Evolutionary conservation across 179 eudicot species (phyloP).

Genomic region (Spinacia oleracea): DNA sequence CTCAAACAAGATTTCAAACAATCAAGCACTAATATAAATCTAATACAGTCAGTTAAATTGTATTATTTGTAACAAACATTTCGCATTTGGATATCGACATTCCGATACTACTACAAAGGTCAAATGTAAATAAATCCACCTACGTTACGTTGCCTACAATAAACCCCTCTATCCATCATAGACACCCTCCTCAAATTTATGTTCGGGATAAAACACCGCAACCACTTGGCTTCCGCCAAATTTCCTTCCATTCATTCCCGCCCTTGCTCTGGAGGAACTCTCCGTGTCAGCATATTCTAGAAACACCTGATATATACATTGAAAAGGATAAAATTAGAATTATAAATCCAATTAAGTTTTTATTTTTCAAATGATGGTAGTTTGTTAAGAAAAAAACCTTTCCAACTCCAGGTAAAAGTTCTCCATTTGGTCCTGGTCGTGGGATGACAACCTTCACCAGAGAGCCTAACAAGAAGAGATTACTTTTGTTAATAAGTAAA

Average conservation of each 20-base stretch:
- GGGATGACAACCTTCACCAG: constrained; percentile 50
- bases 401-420: constrained; percentile 46
- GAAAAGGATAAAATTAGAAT: not conserved
- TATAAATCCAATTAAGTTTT: not conserved
- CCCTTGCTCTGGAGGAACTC: constrained; percentile 43
- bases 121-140: not conserved
- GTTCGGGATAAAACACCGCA: constrained; percentile 47
- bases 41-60: not conserved
- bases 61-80: not conserved
- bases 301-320: constrained; percentile 35
- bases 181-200: constrained; percentile 44
- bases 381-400: constrained; percentile 36
- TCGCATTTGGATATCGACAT: not conserved
- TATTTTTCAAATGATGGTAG: not conserved
- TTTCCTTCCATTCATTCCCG: constrained; percentile 54
- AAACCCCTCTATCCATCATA: constrained; percentile 32
- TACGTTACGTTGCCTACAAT: constrained; percentile 10
- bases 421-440: constrained; percentile 43
- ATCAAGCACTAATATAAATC: not conserved
- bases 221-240: constrained; percentile 48
- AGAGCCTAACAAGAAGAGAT: constrained; percentile 27
- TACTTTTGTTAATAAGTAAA: not conserved
- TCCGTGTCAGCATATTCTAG: constrained; percentile 49
- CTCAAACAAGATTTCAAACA: not conserved
- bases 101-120: not conserved